These are phyloP conservation scores for Dactylellina cionopaga DNA, from an alignment of 2,329 filamentous ascomycete genomes.

Conservation along the genomic window DNA sequence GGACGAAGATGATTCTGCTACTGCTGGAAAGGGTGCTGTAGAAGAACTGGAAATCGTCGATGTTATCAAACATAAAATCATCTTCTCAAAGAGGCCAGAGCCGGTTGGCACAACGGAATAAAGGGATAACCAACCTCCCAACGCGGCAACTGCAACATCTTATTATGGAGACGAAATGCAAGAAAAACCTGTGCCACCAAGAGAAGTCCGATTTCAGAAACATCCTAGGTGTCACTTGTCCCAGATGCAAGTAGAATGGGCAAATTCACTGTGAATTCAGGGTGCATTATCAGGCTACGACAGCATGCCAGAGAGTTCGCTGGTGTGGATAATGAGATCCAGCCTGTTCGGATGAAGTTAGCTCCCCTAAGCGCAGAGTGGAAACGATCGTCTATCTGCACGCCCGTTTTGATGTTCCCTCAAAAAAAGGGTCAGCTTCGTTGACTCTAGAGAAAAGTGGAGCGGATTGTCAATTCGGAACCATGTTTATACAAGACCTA, in stretches of 20 bases:
- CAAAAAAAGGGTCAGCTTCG: no score
- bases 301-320: background rate
- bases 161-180: no score
- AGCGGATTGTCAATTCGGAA: no score
- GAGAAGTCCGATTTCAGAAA: background rate
- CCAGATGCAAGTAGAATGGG: background rate
- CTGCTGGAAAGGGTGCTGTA: background rate
- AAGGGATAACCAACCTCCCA: background rate
- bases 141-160: constrained; percentile 22
- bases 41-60: constrained; percentile 82
- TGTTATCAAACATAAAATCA: constrained; percentile 84
- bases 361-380: constrained; percentile 8
- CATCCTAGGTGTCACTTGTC: constrained; percentile 12
- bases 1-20: background rate
- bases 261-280: constrained; percentile 18
- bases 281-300: constrained; percentile 12
- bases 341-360: constrained; percentile 47
- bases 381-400: constrained; percentile 27
- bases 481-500: constrained; percentile 34
- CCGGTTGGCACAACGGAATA: constrained; percentile 71
- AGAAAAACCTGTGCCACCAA: constrained; percentile 34
- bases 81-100: constrained; percentile 88
- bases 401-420: constrained; percentile 14
- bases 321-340: background rate
- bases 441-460: constrained; percentile 21